phyloP scores from a whole-genome alignment of 73 alveolate genomes.

The Uronychia setigera region DNA sequence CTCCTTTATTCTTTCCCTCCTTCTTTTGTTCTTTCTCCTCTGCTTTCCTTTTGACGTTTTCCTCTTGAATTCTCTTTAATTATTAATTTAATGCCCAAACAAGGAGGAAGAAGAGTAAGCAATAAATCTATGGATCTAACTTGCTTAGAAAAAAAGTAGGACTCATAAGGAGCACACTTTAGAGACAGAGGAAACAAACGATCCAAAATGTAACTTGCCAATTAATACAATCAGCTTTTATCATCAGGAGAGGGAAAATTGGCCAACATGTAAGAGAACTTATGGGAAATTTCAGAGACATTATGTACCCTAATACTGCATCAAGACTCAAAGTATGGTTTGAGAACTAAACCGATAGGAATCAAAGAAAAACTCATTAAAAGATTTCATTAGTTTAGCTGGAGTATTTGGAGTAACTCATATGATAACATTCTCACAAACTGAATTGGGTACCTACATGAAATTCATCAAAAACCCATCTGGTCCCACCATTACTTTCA shows the following conservation, averaged over 20 bases:
- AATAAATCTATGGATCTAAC: too few relatives aligned
- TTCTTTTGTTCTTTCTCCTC: constrained; percentile 57
- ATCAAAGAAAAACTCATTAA: constrained; percentile 73
- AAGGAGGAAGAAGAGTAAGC: too few relatives aligned
- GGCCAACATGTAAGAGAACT: constrained; percentile 74
- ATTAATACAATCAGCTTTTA: too few relatives aligned
- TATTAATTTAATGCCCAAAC: too few relatives aligned
- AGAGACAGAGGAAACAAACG: too few relatives aligned
- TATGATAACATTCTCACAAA: constrained; percentile 85
- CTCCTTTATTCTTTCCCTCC: neutral
- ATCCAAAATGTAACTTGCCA: too few relatives aligned
- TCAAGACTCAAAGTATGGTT: constrained; percentile 49
- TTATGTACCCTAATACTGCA: constrained; percentile 92
- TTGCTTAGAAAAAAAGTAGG: too few relatives aligned
- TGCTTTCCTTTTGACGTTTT: constrained; percentile 85
- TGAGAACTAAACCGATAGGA: constrained; percentile 38
- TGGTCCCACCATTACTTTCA: constrained; percentile 94
- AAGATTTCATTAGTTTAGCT: constrained; percentile 85
- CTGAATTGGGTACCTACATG: constrained; percentile 83
- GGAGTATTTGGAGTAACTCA: constrained; percentile 86
- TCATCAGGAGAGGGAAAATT: constrained; percentile 87
- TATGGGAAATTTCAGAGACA: constrained; percentile 72
- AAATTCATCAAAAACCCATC: constrained; percentile 88
- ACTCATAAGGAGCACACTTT: too few relatives aligned
- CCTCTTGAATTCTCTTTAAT: constrained; percentile 78